phyloP scores from a whole-genome alignment of 129 eudicot genomes.

The Rutidosis leptorrhynchoides region DNA sequence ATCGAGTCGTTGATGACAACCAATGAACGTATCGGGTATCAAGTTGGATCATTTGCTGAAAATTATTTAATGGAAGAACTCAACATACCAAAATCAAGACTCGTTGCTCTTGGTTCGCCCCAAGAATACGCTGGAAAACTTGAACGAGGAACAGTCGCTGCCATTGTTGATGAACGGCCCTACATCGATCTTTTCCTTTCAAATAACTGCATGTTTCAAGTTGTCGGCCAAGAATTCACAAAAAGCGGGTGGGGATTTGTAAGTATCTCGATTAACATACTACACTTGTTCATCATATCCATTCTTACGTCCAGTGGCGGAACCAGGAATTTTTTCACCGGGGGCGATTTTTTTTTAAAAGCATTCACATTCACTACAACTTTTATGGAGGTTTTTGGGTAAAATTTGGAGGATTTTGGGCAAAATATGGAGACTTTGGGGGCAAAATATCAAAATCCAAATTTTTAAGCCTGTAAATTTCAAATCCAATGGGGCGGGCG shows the following conservation, averaged over 20 bases:
- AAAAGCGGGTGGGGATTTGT: slow-evolving; percentile 94
- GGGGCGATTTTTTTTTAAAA: too few species aligned
- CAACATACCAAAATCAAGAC: slow-evolving; percentile 66
- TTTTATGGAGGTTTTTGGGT: too few species aligned
- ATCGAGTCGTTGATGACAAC: slow-evolving; percentile 61
- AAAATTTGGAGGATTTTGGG: too few species aligned
- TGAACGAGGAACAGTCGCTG: slow-evolving; percentile 57
- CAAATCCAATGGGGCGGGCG: too few species aligned
- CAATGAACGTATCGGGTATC: slow-evolving; percentile 67
- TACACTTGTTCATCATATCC: slow-evolving; percentile 4
- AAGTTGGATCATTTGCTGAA: slow-evolving; percentile 80
- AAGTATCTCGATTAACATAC: slow-evolving; percentile 38
- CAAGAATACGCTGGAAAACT: slow-evolving; percentile 80
- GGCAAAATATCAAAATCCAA: too few species aligned
- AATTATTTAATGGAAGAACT: slow-evolving; percentile 69
- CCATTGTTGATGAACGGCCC: slow-evolving; percentile 83
- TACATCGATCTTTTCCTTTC: slow-evolving; percentile 76
- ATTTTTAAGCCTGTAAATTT: too few species aligned
- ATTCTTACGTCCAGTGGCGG: too few species aligned
- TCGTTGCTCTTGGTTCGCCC: slow-evolving; percentile 67
- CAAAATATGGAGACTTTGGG: too few species aligned
- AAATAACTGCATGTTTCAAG: slow-evolving; percentile 51
- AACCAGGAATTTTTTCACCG: too few species aligned
- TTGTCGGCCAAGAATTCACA: slow-evolving; percentile 79
- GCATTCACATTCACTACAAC: too few species aligned